These are phyloP conservation scores for Umbilicaria muhlenbergii DNA, from an alignment of 495 filamentous ascomycete genomes.

Conservation along the genomic window DNA sequence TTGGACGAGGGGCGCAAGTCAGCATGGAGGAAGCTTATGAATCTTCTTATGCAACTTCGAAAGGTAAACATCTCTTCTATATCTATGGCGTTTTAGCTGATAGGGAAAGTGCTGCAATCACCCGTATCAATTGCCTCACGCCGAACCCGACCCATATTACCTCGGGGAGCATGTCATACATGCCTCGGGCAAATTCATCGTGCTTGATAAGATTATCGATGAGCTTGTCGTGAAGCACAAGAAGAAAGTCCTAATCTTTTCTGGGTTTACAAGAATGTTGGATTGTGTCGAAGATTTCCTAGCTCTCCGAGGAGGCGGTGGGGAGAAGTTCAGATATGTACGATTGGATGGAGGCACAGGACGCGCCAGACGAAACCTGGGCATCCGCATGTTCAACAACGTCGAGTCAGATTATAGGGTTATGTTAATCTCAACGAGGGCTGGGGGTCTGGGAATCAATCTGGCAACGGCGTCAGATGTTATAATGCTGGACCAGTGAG, in stretches of 20 bases:
- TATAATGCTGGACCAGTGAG: conserved; percentile 42
- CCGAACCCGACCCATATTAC: conserved; percentile 34
- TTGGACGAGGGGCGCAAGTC: conserved; percentile 17
- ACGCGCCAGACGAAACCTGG: conserved; percentile 38
- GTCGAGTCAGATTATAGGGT: conserved; percentile 30
- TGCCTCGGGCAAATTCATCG: conserved; percentile 47
- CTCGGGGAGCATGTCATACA: conserved; percentile 36
- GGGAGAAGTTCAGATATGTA: conserved; percentile 29
- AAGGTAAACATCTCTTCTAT: conserved; percentile 22
- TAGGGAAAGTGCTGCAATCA: conserved; percentile 37
- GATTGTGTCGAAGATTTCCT: conserved; percentile 45
- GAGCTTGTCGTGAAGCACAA: conserved; percentile 38
- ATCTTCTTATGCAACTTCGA: conserved; percentile 47
- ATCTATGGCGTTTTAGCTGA: neutral
- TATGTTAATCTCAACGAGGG: conserved; percentile 48
- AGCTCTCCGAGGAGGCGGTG: conserved; percentile 28
- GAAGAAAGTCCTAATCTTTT: conserved; percentile 50
- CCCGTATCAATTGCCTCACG: conserved; percentile 39
- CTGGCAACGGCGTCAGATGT: conserved; percentile 43
- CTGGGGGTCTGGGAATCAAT: conserved; percentile 51
- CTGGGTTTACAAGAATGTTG: conserved; percentile 42
- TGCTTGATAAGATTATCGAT: conserved; percentile 43
- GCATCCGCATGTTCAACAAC: conserved; percentile 42
- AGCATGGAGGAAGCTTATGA: conserved; percentile 42
- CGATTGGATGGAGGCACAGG: conserved; percentile 43